Evolutionary conservation across 2,329 filamentous ascomycete genomes (phyloP), one percentile per base, ranked within the genome.

Genomic region (Pseudogymnoascus sp.): DNA sequence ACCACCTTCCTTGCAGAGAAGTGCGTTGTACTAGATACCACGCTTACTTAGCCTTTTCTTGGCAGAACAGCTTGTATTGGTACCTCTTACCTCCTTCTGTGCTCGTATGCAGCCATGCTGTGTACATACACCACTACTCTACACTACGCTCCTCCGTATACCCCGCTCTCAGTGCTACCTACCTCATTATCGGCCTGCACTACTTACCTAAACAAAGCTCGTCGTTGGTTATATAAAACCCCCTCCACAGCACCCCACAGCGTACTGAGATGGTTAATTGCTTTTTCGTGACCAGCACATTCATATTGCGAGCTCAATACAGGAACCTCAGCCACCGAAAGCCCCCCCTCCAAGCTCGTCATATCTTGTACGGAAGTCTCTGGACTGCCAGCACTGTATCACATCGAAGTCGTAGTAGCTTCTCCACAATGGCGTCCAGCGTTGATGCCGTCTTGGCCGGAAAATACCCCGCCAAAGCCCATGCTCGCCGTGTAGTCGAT

Each of bases 401-500:
- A 33, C 10, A 31, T 33, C 47, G 29, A 56, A 56, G 26, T 56
- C 47, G 16, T 33, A 56, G 26, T 56, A 33, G 47, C 47, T 56
- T 56, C 47, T 61, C 59, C 13, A 61, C 59, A 42, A 61, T 61
- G 59, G 59, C 59, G 7, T 37, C 59, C 16, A 61, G 64, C 24
- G 64, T 65, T 24, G 69, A 72, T 60, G 59, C 62, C 42, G 76
- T 87, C 67, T 77, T 88, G 65, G 77, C 79, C 77, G 82, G 81
- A 67, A 88, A 87, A 72, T 88, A 88, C 74, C 95, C 95, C 24
- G 93, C 89, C 70, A 97, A 97, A 79, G 81, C 83, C 29, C 95
- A 99, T 76, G 91, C 90, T 65, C 84, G 84, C 70, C 87, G 88
- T 66, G 93, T 97, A n/a, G 89, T 87, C 64, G 85, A 91, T 65